phyloP scores from a whole-genome alignment of 2,329 filamentous ascomycete species.

The Harringtonia aguacate region DNA sequence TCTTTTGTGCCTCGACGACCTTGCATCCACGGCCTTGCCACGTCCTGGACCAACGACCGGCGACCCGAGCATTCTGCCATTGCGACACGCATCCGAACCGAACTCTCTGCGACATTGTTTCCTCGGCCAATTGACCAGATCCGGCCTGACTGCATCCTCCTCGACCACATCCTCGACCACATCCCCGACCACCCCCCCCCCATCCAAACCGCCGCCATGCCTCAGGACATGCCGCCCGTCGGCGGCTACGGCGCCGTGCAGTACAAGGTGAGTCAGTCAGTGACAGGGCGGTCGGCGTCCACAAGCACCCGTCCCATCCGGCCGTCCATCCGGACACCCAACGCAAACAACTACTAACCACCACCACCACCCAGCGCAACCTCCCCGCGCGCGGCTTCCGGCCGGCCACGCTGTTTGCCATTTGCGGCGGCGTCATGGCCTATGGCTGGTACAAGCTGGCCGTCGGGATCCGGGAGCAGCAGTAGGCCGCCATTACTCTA shows the following conservation, averaged over 20 bases:
- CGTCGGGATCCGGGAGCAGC: constrained; percentile 77
- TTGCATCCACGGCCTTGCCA: background rate
- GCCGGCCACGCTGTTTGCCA: constrained; percentile 67
- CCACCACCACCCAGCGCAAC: constrained; percentile 55
- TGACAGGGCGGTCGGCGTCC: constrained; percentile 8
- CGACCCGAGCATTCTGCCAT: too few relatives aligned
- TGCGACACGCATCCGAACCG: too few relatives aligned
- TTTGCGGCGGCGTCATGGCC: constrained; percentile 66
- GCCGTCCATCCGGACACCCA: background rate
- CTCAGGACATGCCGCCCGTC: constrained; percentile 91
- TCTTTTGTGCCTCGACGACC: background rate
- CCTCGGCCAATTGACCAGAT: background rate
- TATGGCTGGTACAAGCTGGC: constrained; percentile 87
- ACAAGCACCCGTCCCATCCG: background rate
- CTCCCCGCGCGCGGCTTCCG: constrained; percentile 84
- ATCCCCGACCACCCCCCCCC: too few relatives aligned
- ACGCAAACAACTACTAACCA: background rate
- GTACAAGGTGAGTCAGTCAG: constrained; percentile 64
- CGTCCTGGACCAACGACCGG: too few relatives aligned
- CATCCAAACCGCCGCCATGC: constrained; percentile 54
- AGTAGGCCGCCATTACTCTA: constrained; percentile 47
- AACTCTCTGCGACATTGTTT: too few relatives aligned
- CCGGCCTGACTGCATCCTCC: background rate
- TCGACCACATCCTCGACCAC: background rate
- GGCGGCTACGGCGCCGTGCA: constrained; percentile 96